Conservation (phyloP, 495 filamentous ascomycete genomes). For the Sporormia fimetaria region DNA sequence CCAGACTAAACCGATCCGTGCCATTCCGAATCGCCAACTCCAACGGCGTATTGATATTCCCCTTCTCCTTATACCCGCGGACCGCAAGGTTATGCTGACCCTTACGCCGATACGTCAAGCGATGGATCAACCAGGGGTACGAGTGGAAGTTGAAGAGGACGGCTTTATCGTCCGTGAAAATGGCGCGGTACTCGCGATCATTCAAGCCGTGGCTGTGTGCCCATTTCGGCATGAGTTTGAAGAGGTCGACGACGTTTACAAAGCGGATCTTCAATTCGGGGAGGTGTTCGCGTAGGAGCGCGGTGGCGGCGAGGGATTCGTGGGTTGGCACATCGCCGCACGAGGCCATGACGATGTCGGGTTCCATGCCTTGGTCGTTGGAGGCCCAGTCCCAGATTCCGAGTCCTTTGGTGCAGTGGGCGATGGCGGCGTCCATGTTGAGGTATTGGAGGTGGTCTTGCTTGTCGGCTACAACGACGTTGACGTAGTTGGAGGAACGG, state of each 20-base stretch:
- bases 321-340: slow-evolving; percentile 62
- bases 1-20: slow-evolving; percentile 58
- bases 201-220: slow-evolving; percentile 59
- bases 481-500: slow-evolving; percentile 59
- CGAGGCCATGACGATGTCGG: slow-evolving; percentile 58
- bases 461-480: slow-evolving; percentile 65
- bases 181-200: slow-evolving; percentile 47
- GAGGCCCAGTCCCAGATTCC: slow-evolving; percentile 49
- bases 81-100: slow-evolving; percentile 54
- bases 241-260: slow-evolving; percentile 64
- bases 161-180: slow-evolving; percentile 57
- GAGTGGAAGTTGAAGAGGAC: slow-evolving; percentile 72
- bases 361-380: slow-evolving; percentile 47
- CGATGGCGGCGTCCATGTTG: slow-evolving; percentile 52
- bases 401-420: slow-evolving; percentile 58
- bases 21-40: slow-evolving; percentile 61
- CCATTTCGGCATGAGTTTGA: slow-evolving; percentile 53
- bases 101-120: slow-evolving; percentile 57
- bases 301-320: slow-evolving; percentile 57
- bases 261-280: slow-evolving; percentile 59
- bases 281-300: slow-evolving; percentile 51
- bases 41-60: slow-evolving; percentile 65
- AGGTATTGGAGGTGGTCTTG: slow-evolving; percentile 64
- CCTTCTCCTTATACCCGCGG: slow-evolving; percentile 65
- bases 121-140: slow-evolving; percentile 65